These are phyloP conservation scores for Pythium guiyangense DNA, from an alignment of 352 stramenopile genomes.

Conservation along the genomic window DNA sequence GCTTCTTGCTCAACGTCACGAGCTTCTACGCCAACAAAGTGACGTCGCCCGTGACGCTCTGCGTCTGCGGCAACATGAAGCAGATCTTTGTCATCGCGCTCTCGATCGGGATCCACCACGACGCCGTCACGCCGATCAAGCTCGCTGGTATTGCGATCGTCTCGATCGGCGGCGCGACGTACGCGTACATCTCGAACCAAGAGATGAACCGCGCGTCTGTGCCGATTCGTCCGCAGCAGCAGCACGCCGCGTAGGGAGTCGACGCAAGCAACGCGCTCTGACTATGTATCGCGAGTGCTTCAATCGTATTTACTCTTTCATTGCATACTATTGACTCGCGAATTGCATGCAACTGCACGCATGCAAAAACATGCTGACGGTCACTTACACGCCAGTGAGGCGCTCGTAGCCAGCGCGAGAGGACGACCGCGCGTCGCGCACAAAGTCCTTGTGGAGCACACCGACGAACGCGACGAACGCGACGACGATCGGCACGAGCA, in stretches of 20 bases:
- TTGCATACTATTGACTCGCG: too few species aligned
- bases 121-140: slow-evolving; percentile 65
- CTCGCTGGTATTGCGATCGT: slow-evolving; percentile 67
- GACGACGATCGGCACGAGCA: slow-evolving; percentile 62
- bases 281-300: too few species aligned
- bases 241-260: too few species aligned
- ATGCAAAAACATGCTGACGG: too few species aligned
- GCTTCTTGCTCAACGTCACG: slow-evolving; percentile 92
- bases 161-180: slow-evolving; percentile 53
- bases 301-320: too few species aligned
- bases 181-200: slow-evolving; percentile 74
- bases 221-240: slow-evolving; percentile 21
- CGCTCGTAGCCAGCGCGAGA: slow-evolving; percentile 28
- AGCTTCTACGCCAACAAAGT: slow-evolving; percentile 95
- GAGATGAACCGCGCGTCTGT: slow-evolving; percentile 60
- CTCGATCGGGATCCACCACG: slow-evolving; percentile 76
- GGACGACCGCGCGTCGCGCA: slow-evolving; percentile 38
- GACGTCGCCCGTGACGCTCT: slow-evolving; percentile 92
- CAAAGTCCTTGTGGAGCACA: slow-evolving; percentile 48
- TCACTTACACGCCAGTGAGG: too few species aligned
- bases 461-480: slow-evolving; percentile 45
- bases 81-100: slow-evolving; percentile 87
- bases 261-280: too few species aligned
- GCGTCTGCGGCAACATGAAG: slow-evolving; percentile 94
- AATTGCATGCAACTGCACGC: too few species aligned